These are phyloP conservation scores for Colletotrichum theobromicola DNA, from an alignment of 2,329 filamentous ascomycete species.

Conservation along the genomic window DNA sequence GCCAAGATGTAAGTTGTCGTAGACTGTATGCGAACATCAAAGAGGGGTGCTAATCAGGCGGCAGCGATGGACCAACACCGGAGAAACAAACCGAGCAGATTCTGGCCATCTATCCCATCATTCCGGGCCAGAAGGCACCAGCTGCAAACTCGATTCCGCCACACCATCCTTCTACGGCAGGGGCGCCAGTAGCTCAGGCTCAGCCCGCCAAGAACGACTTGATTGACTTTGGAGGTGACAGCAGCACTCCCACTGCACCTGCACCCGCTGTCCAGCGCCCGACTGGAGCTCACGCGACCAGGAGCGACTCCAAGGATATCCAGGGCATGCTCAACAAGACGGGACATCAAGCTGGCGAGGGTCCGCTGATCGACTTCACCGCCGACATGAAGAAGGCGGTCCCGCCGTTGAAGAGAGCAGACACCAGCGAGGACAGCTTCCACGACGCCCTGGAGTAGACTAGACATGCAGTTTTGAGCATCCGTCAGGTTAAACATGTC, in stretches of 20 bases:
- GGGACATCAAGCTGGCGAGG: constrained; percentile 47
- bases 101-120: constrained; percentile 81
- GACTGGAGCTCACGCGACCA: background rate
- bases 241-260: constrained; percentile 2
- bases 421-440: constrained; percentile 42
- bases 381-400: constrained; percentile 53
- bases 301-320: constrained; percentile 39
- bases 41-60: constrained; percentile 18
- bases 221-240: constrained; percentile 57
- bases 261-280: background rate
- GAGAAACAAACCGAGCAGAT: constrained; percentile 81
- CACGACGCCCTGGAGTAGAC: constrained; percentile 40
- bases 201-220: constrained; percentile 44
- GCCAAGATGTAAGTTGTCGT: constrained; percentile 70
- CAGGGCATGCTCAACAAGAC: constrained; percentile 50
- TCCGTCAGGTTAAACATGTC: background rate
- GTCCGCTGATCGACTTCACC: constrained; percentile 62
- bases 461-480: background rate
- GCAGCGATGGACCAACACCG: constrained; percentile 67
- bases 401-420: constrained; percentile 33
- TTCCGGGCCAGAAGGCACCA: constrained; percentile 73
- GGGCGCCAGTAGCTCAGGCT: constrained; percentile 23
- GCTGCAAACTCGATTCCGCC: constrained; percentile 63
- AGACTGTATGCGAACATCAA: background rate
- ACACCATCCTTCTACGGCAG: constrained; percentile 22